These are phyloP conservation scores for Nannochloropsis gaditana DNA, from an alignment of 108 stramenopile species.

Conservation along the genomic window DNA sequence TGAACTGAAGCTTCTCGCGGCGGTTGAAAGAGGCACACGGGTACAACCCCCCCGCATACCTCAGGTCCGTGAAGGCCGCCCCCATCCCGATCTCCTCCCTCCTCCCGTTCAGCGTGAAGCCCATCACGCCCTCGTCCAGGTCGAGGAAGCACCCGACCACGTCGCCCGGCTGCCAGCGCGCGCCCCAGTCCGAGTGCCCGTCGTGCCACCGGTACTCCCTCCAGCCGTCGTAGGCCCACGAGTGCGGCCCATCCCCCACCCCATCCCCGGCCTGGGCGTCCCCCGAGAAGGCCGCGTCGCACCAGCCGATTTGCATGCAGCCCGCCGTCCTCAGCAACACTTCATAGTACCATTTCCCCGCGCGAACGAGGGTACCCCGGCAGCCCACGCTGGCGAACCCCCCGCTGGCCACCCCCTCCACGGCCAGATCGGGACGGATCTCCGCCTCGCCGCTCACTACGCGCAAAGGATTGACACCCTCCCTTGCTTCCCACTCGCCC, in stretches of 20 bases:
- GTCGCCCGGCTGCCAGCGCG: slow-evolving; percentile 80
- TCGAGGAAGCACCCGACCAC: slow-evolving; percentile 79
- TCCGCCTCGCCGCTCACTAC: slow-evolving; percentile 27
- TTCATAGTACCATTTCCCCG: slow-evolving; percentile 93
- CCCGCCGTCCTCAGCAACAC: slow-evolving; percentile 74
- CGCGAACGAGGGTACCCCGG: slow-evolving; percentile 21
- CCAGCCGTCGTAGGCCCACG: slow-evolving; percentile 94
- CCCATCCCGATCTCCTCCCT: slow-evolving; percentile 38
- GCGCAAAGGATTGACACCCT: neutral
- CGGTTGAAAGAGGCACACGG: slow-evolving; percentile 45
- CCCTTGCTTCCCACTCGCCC: slow-evolving; percentile 57
- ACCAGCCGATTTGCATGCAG: slow-evolving; percentile 90
- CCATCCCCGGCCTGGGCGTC: slow-evolving; percentile 75
- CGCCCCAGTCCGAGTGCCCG: slow-evolving; percentile 79
- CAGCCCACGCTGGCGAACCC: slow-evolving; percentile 37
- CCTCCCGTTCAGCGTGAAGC: slow-evolving; percentile 78
- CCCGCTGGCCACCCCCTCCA: slow-evolving; percentile 24
- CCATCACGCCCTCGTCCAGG: slow-evolving; percentile 69
- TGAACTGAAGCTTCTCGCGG: slow-evolving; percentile 43
- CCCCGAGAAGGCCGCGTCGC: slow-evolving; percentile 73
- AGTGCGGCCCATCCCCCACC: slow-evolving; percentile 82
- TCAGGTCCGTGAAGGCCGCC: slow-evolving; percentile 21
- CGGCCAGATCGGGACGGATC: slow-evolving; percentile 8
- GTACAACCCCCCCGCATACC: slow-evolving; percentile 31
- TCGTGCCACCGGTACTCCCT: slow-evolving; percentile 84